These are phyloP conservation scores for Fonsecaea multimorphosa DNA, from an alignment of 2,329 filamentous ascomycete species.

Conservation along the genomic window DNA sequence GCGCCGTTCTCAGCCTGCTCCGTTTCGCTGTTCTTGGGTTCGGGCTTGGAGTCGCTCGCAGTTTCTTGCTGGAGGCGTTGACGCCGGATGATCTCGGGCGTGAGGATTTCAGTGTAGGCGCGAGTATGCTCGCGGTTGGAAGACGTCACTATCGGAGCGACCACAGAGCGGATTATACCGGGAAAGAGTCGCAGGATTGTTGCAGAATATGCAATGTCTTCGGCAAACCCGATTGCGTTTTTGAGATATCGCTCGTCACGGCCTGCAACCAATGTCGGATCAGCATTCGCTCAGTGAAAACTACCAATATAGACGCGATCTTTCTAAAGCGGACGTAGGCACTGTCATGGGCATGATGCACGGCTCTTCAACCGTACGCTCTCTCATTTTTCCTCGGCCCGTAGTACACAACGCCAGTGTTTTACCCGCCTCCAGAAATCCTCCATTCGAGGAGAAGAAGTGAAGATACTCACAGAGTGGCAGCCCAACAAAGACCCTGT, in stretches of 20 bases:
- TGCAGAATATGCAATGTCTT: constrained; percentile 56
- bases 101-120: constrained; percentile 49
- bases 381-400: background rate
- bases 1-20: background rate
- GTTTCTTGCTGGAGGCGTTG: constrained; percentile 50
- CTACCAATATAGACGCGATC: background rate
- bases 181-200: constrained; percentile 57
- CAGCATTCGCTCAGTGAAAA: background rate
- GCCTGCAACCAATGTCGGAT: constrained; percentile 1
- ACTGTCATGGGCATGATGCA: background rate
- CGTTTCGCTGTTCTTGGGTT: constrained; percentile 41
- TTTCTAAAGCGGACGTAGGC: background rate
- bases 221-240: constrained; percentile 57
- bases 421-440: background rate
- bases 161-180: constrained; percentile 55
- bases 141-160: constrained; percentile 56
- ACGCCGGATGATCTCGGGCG: constrained; percentile 59
- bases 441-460: background rate
- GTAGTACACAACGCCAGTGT: background rate
- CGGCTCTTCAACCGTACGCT: background rate
- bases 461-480: constrained; percentile 45
- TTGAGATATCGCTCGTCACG: constrained; percentile 49
- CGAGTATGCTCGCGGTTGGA: constrained; percentile 57
- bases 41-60: constrained; percentile 40
- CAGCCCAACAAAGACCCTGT: constrained; percentile 53